Base-by-base conservation (phyloP, 352 stramenopile species). In the Blastocystis sp. region DNA sequence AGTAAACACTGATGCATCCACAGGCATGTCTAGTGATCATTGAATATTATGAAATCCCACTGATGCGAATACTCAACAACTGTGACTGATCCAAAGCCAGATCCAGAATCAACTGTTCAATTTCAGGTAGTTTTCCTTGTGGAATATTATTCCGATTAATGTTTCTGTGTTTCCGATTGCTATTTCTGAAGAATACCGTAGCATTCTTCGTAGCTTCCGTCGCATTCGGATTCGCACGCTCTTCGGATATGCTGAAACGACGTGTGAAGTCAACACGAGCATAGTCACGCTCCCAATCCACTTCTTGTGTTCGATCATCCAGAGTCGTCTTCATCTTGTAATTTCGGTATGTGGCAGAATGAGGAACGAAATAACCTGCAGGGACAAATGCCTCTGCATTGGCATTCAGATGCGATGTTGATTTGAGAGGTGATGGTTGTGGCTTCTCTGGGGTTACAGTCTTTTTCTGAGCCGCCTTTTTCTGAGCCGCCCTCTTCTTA, bases 1-100 rank as follows among this genome's bases (percentile, higher is more conserved):
- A 37, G 49, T 54, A 21, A 83, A 37, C 24, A 11, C 51, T 5
- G 63, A 52, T 19, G 49, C 29, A 35, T 52, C 24, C 2, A 83
- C 65, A 29, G 46, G 11, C 19, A 42, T 51, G 51, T 66, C 71
- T 83, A 52, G 21, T 5, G 29, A 27, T 63, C 19, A 42, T 19
- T 24, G 19, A 12, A 21, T 7, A 29, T 24, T 27, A 11, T 27
- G 6, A 19, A 27, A 16, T 11, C 71, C 1, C 27, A 83, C 71
- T 83, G 2, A 83, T 63, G 11, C 71, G 71, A 67, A 83, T 83
- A 16, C 71, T 83, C 32, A 83, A 37, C n/a, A 83, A 49, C n/a
- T 66, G 19, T 37, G 71, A 83, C 24, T 83, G 71, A 27, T 83
- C 71, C 11, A 61, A n/a, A 32, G 63, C 58, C 43, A 83, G 43